phyloP scores from a whole-genome alignment of 208 protist genomes.

The Crithidia bombi region DNA sequence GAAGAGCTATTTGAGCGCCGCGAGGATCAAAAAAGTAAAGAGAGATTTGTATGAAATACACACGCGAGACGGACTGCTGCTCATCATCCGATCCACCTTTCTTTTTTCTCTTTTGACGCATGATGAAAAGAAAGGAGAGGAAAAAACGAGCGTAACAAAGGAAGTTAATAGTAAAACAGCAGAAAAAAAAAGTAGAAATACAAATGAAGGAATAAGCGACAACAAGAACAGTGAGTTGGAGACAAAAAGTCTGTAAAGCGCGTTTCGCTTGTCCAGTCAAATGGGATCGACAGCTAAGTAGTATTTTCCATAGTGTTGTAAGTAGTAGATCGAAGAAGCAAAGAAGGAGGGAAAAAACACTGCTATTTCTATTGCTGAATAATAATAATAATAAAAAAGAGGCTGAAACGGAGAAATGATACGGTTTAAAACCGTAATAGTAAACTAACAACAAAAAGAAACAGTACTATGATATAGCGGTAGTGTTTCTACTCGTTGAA shows the following conservation, averaged over 20 bases:
- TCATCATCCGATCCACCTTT: constrained; percentile 11
- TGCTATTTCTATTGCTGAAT: neutral
- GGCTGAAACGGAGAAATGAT: neutral
- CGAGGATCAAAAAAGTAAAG: neutral
- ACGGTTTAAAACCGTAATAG: neutral
- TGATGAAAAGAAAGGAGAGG: constrained; percentile 17
- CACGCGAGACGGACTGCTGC: constrained; percentile 7
- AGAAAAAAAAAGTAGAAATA: constrained; percentile 26
- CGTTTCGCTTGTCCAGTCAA: neutral
- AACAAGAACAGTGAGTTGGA: constrained; percentile 8
- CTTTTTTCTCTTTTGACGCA: no score
- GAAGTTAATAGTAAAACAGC: constrained; percentile 5
- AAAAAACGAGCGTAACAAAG: neutral
- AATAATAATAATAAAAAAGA: constrained; percentile 10
- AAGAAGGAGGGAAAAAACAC: constrained; percentile 8
- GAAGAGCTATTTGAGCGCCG: no score
- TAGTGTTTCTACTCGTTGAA: neutral
- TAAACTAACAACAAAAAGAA: constrained; percentile 2
- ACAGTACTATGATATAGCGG: constrained; percentile 16
- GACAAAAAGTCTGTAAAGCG: constrained; percentile 1
- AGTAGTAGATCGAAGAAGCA: constrained; percentile 8
- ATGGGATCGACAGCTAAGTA: neutral
- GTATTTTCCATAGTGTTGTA: neutral
- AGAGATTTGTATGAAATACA: constrained; percentile 15
- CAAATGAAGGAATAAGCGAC: constrained; percentile 19